Percentiles rank a stretch among this genome's conserved stretches.
phyloP scores from a whole-genome alignment of 1,284 basidiomycete genomes.

The Trichosporon sp. region DNA sequence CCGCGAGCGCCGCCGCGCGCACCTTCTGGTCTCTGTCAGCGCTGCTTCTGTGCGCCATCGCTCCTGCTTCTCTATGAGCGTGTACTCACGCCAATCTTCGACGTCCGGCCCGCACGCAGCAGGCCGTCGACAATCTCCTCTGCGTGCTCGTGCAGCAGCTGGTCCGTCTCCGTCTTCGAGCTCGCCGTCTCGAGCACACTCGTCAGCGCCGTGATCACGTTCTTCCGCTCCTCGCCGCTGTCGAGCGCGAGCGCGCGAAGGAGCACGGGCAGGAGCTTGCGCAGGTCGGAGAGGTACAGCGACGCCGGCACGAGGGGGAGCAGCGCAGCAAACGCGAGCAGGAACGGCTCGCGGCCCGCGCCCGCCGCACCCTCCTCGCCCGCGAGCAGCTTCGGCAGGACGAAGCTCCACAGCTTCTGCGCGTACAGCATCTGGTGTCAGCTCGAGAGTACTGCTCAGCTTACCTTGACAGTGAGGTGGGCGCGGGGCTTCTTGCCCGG shows the following conservation, averaged over 20 bases:
- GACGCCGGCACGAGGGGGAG: conserved; percentile 75
- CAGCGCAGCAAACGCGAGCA: conserved; percentile 78
- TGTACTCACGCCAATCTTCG: neutral
- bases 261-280: conserved; percentile 79
- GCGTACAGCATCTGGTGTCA: conserved; percentile 63
- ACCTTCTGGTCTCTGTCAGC: conserved; percentile 47
- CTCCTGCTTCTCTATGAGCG: too few species aligned
- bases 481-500: conserved; percentile 58
- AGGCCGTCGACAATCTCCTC: conserved; percentile 66
- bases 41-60: neutral
- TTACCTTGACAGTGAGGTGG: conserved; percentile 67
- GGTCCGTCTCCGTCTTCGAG: conserved; percentile 39
- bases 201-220: conserved; percentile 75
- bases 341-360: conserved; percentile 57
- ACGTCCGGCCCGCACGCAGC: conserved; percentile 55
- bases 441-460: conserved; percentile 13
- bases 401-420: conserved; percentile 72
- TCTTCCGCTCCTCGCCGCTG: conserved; percentile 66
- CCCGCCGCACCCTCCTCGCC: conserved; percentile 52
- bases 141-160: conserved; percentile 63
- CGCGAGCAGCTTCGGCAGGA: conserved; percentile 70
- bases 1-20: conserved; percentile 68
- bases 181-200: conserved; percentile 64
- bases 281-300: conserved; percentile 63
- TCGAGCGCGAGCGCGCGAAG: conserved; percentile 76